These are phyloP conservation scores for Ramaria sp. DNA, from an alignment of 768 basidiomycete genomes.

Conservation along the genomic window DNA sequence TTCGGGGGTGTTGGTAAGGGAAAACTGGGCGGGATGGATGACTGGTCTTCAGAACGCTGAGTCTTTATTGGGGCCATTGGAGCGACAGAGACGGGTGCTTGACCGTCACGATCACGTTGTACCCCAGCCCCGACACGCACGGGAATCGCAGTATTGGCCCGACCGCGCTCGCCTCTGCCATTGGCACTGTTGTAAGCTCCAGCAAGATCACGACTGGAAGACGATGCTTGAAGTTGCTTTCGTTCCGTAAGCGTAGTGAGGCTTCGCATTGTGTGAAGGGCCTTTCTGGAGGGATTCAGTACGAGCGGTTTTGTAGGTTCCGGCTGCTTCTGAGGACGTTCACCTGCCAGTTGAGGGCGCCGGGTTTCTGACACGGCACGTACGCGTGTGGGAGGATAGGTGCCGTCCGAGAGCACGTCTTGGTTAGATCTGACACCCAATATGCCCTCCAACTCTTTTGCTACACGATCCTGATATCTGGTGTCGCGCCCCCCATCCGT, in stretches of 20 bases:
- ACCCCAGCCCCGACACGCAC: not conserved
- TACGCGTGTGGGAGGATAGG: not conserved
- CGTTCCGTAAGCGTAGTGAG: not conserved
- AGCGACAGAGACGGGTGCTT: too few relatives aligned
- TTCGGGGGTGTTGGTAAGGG: slow-evolving; percentile 4
- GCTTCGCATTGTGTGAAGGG: not conserved
- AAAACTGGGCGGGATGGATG: not conserved
- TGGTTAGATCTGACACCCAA: not conserved
- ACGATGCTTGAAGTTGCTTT: not conserved
- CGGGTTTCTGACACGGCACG: not conserved
- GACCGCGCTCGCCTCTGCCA: not conserved
- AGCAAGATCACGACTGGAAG: not conserved
- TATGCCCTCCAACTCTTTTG: not conserved
- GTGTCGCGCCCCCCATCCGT: not conserved
- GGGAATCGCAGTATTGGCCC: not conserved
- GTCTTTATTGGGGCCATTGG: not conserved
- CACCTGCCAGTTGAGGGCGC: not conserved
- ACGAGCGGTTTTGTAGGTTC: not conserved
- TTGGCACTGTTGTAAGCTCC: not conserved
- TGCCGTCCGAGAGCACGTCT: not conserved
- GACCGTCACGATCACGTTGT: not conserved
- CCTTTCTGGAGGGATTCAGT: not conserved
- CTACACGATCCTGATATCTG: not conserved
- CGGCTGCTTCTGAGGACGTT: not conserved
- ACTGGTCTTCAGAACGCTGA: not conserved